Conservation (phyloP, 2,329 filamentous ascomycete species). For the Massarina eburnea region DNA sequence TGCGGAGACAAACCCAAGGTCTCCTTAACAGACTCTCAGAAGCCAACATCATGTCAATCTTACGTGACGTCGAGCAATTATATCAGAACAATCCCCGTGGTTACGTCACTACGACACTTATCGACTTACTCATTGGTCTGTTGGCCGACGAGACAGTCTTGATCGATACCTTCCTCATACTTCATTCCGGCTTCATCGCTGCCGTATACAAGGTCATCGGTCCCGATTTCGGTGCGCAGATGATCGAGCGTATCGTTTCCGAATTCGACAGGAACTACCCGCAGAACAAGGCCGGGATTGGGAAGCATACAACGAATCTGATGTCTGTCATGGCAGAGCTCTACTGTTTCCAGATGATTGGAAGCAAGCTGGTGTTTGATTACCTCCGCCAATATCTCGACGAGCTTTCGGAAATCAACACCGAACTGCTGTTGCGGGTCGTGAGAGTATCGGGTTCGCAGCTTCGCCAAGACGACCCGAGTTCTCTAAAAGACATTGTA, state of each 20-base stretch:
- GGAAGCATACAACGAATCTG: constrained; percentile 70
- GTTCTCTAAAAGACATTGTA: constrained; percentile 86
- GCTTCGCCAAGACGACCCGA: constrained; percentile 84
- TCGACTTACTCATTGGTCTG: constrained; percentile 76
- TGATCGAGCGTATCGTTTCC: constrained; percentile 76
- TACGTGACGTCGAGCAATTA: constrained; percentile 78
- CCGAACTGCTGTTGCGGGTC: constrained; percentile 82
- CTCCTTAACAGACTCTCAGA: constrained; percentile 92
- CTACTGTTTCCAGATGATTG: constrained; percentile 89
- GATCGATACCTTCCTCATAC: constrained; percentile 85
- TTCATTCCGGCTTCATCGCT: constrained; percentile 86
- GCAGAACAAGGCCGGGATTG: constrained; percentile 38
- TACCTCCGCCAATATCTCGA: constrained; percentile 78
- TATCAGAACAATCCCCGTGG: constrained; percentile 86
- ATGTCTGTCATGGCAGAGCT: constrained; percentile 81
- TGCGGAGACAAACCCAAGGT: constrained; percentile 82
- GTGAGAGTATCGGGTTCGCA: constrained; percentile 79
- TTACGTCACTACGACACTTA: constrained; percentile 78
- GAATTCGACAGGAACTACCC: constrained; percentile 70
- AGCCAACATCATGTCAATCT: constrained; percentile 81
- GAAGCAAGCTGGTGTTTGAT: constrained; percentile 83
- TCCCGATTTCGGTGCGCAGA: constrained; percentile 83
- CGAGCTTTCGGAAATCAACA: constrained; percentile 79
- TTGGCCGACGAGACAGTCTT: constrained; percentile 77
- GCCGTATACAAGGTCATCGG: constrained; percentile 86